phyloP scores from a whole-genome alignment of 163 green algal genomes.

The Prototheca wickerhamii region DNA sequence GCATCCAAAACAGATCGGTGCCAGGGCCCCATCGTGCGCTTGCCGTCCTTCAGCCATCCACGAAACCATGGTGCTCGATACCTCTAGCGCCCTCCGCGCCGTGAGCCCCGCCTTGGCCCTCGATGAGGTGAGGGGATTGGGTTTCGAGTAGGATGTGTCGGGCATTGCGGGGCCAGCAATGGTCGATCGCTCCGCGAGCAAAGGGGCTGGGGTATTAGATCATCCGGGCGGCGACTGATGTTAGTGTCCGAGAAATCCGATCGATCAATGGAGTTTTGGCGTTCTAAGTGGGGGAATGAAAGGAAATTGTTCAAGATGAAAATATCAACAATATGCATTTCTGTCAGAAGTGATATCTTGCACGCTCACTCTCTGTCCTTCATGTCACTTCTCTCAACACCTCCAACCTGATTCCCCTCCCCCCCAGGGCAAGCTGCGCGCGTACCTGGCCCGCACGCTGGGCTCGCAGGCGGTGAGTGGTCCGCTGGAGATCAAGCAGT shows the following conservation, averaged over 20 bases:
- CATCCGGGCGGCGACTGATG: neutral
- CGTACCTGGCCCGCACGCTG: slow-evolving; percentile 25
- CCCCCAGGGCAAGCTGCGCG: slow-evolving; percentile 24
- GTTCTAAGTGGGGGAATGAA: no score
- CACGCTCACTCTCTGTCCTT: no score
- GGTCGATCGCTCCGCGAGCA: no score
- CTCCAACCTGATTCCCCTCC: neutral
- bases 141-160: neutral
- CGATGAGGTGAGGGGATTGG: slow-evolving; percentile 11
- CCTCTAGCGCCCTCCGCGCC: neutral
- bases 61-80: slow-evolving; percentile 10
- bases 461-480: neutral
- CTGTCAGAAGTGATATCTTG: no score
- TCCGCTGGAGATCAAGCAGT: slow-evolving; percentile 51
- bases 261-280: no score
- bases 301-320: no score
- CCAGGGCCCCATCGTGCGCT: neutral
- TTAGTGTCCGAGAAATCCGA: neutral
- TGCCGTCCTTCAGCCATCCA: neutral
- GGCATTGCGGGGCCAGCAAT: neutral
- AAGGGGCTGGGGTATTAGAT: no score
- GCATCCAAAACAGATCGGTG: neutral
- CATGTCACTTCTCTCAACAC: no score
- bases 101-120: slow-evolving; percentile 1
- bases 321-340: no score